These are phyloP conservation scores for Thoreauomyces humboldtii DNA, from an alignment of 192 early-diverging fungal species.

Conservation along the genomic window DNA sequence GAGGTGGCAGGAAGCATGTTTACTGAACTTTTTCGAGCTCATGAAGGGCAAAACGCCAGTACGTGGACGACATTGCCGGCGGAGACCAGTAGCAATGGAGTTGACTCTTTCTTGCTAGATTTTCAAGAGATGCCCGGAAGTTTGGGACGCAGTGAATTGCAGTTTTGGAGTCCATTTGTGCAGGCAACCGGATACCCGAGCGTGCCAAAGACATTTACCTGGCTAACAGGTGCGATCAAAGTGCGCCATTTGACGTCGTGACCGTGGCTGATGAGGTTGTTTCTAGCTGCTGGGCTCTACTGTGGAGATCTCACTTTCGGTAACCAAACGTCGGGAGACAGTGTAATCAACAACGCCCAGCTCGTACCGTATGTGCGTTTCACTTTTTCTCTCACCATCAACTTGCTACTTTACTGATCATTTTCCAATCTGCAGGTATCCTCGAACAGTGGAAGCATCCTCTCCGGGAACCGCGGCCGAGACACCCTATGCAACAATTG, in stretches of 20 bases:
- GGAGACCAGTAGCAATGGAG: no score
- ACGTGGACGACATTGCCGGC: slow-evolving; percentile 9
- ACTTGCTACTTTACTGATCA: not conserved
- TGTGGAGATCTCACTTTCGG: slow-evolving; percentile 79
- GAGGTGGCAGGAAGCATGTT: slow-evolving; percentile 69
- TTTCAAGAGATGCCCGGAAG: slow-evolving; percentile 66
- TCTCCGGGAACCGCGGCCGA: not conserved
- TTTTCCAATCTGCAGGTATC: slow-evolving; percentile 3
- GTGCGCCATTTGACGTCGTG: no score
- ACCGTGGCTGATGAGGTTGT: no score
- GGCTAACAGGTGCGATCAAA: slow-evolving; percentile 84
- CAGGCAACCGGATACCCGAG: slow-evolving; percentile 64
- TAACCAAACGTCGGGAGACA: slow-evolving; percentile 69
- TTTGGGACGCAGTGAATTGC: slow-evolving; percentile 54
- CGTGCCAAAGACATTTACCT: slow-evolving; percentile 78
- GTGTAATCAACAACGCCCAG: slow-evolving; percentile 76
- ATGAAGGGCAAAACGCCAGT: slow-evolving; percentile 66
- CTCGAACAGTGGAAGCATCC: not conserved
- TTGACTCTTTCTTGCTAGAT: no score
- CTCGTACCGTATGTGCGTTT: slow-evolving; percentile 68
- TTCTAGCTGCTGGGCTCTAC: slow-evolving; percentile 75
- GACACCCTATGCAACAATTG: slow-evolving; percentile 16
- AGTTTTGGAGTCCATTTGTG: slow-evolving; percentile 65
- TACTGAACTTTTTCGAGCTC: slow-evolving; percentile 68
- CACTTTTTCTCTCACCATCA: not conserved